Conservation (phyloP, 352 stramenopile species). For the Lagenidium sp. region DNA sequence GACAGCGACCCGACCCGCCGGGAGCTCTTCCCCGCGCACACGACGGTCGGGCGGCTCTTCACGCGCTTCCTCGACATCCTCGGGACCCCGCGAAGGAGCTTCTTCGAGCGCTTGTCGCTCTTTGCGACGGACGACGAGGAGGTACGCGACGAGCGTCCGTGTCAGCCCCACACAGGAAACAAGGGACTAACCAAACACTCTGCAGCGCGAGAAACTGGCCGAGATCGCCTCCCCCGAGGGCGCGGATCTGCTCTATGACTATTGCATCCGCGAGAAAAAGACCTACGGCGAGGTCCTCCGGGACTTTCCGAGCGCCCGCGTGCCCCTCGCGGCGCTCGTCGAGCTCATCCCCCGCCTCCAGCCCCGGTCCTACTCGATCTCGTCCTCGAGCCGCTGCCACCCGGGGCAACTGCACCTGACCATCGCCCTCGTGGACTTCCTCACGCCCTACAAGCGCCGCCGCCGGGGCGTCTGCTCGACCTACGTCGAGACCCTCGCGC, state of each 20-base stretch:
- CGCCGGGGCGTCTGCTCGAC: constrained; percentile 77
- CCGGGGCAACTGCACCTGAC: constrained; percentile 59
- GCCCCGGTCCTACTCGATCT: constrained; percentile 90
- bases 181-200: no score
- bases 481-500: constrained; percentile 59
- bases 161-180: no score
- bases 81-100: constrained; percentile 74
- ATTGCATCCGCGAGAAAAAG: constrained; percentile 89
- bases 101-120: constrained; percentile 83
- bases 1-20: no score
- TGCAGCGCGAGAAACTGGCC: constrained; percentile 86
- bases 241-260: constrained; percentile 90
- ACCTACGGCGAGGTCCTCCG: constrained; percentile 82
- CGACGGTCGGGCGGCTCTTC: constrained; percentile 61
- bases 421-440: constrained; percentile 86
- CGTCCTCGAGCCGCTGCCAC: constrained; percentile 64
- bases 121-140: constrained; percentile 80
- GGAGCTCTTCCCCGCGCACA: constrained; percentile 39
- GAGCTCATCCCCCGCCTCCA: constrained; percentile 80
- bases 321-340: constrained; percentile 66
- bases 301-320: constrained; percentile 76
- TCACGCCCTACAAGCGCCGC: constrained; percentile 85
- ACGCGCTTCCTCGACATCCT: constrained; percentile 81
- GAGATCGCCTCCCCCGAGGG: constrained; percentile 85
- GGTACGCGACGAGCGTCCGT: constrained; percentile 23